phyloP scores from a whole-genome alignment of 2,329 filamentous ascomycete species.

The Zymoseptoria crescenta region DNA sequence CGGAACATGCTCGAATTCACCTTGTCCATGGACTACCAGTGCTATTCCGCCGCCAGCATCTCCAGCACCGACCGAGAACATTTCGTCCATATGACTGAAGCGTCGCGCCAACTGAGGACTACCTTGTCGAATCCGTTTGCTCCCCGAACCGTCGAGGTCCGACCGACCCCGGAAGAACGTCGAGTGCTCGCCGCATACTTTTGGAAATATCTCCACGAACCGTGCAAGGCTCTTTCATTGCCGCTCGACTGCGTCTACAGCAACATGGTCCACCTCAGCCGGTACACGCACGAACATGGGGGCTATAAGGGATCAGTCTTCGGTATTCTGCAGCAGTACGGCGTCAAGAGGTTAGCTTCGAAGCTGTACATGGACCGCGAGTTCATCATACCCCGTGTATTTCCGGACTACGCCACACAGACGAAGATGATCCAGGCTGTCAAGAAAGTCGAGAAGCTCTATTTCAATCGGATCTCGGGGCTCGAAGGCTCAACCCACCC shows the following conservation, averaged over 20 bases:
- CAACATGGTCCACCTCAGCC: background rate
- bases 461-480: background rate
- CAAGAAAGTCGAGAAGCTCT: background rate
- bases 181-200: background rate
- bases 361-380: background rate
- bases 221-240: background rate
- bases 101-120: background rate
- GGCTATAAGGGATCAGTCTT: background rate
- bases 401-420: background rate
- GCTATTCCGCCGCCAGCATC: background rate
- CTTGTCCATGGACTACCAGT: background rate
- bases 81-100: background rate
- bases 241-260: background rate
- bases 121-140: background rate
- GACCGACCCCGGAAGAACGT: background rate
- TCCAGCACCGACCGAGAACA: background rate
- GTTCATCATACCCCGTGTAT: background rate
- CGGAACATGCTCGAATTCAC: background rate
- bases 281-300: background rate
- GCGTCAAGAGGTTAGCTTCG: background rate
- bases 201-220: slow-evolving; percentile 3
- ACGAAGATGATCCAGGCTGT: background rate
- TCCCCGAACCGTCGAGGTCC: background rate
- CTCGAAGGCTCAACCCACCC: background rate
- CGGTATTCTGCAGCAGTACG: background rate